Evolutionary conservation across 192 early-diverging fungal genomes (phyloP).

Genomic region (Dimargaris xerosporica): DNA sequence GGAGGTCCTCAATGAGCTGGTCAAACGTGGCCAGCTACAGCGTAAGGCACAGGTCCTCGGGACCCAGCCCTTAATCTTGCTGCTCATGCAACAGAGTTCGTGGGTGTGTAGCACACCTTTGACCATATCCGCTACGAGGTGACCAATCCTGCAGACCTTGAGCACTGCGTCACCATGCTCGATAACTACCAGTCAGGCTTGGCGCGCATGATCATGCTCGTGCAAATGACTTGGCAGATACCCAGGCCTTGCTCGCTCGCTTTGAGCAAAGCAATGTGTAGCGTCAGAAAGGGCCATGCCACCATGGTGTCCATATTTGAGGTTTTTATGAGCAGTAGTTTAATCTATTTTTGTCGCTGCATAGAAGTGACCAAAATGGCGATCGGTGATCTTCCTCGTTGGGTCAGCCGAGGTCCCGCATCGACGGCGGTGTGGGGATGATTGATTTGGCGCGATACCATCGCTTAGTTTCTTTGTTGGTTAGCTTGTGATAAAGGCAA

Average conservation of each 20-base stretch:
- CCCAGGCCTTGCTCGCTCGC: conserved; percentile 20
- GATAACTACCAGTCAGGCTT: conserved; percentile 50
- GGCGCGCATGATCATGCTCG: conserved; percentile 42
- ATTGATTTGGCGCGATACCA: no score
- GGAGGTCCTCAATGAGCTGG: conserved; percentile 55
- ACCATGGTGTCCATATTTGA: no score
- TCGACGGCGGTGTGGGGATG: no score
- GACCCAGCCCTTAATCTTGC: conserved; percentile 53
- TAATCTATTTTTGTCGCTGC: no score
- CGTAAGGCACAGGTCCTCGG: conserved; percentile 70
- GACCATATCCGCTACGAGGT: conserved; percentile 35
- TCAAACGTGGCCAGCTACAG: conserved; percentile 63
- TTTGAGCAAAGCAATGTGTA: no score
- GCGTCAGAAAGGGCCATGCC: no score
- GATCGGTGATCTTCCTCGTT: no score
- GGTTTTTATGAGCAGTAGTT: no score
- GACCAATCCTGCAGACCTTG: conserved; percentile 37
- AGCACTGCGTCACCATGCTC: conserved; percentile 36
- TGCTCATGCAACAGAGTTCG: conserved; percentile 27
- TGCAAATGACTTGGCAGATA: conserved; percentile 41
- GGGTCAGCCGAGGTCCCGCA: no score
- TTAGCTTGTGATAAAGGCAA: no score
- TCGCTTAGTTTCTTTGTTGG: no score
- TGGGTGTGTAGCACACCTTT: conserved; percentile 20
- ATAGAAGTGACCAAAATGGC: no score